Evolutionary conservation across 495 filamentous ascomycete genomes (phyloP).

Genomic region (Sabuloglossum arenarium): DNA sequence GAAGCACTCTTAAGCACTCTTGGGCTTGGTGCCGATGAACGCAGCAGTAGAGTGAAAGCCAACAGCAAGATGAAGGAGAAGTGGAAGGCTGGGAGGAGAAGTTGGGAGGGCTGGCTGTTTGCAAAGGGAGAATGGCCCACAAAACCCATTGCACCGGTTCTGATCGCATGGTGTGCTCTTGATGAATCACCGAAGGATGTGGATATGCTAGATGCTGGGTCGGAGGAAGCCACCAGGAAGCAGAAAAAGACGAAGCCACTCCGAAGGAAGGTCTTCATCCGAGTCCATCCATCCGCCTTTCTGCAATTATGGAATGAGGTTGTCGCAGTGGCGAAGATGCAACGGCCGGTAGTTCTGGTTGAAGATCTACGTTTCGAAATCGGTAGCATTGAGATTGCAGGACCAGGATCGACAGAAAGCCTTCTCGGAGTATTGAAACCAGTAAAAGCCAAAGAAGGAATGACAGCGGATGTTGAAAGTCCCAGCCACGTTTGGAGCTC

Average conservation of each 20-base stretch:
- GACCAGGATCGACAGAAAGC: slow-evolving; percentile 66
- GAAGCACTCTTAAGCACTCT: slow-evolving; percentile 41
- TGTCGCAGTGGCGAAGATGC: slow-evolving; percentile 43
- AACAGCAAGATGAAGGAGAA: slow-evolving; percentile 35
- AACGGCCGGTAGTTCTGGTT: slow-evolving; percentile 51
- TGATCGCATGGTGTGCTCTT: slow-evolving; percentile 41
- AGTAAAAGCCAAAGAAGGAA: slow-evolving; percentile 12
- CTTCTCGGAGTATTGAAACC: slow-evolving; percentile 52
- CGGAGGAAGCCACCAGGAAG: neutral
- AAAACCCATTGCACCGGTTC: slow-evolving; percentile 53
- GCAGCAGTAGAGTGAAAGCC: slow-evolving; percentile 20
- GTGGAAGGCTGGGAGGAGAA: slow-evolving; percentile 55
- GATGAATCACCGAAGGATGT: neutral
- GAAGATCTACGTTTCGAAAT: slow-evolving; percentile 88
- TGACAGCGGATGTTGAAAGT: slow-evolving; percentile 15
- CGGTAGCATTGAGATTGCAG: slow-evolving; percentile 77
- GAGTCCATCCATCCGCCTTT: slow-evolving; percentile 80
- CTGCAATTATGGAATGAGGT: slow-evolving; percentile 63
- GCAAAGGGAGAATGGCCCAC: slow-evolving; percentile 27
- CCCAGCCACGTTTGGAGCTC: slow-evolving; percentile 38
- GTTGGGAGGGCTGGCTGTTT: slow-evolving; percentile 44
- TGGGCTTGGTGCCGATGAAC: slow-evolving; percentile 33
- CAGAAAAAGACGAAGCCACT: slow-evolving; percentile 18
- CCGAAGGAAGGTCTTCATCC: slow-evolving; percentile 42
- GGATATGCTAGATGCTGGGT: neutral